A percentile compares a stretch with the other conserved stretches of the same genome.
These are phyloP conservation scores for Xylaria venustula DNA, from an alignment of 495 filamentous ascomycete genomes.

Conservation along the genomic window DNA sequence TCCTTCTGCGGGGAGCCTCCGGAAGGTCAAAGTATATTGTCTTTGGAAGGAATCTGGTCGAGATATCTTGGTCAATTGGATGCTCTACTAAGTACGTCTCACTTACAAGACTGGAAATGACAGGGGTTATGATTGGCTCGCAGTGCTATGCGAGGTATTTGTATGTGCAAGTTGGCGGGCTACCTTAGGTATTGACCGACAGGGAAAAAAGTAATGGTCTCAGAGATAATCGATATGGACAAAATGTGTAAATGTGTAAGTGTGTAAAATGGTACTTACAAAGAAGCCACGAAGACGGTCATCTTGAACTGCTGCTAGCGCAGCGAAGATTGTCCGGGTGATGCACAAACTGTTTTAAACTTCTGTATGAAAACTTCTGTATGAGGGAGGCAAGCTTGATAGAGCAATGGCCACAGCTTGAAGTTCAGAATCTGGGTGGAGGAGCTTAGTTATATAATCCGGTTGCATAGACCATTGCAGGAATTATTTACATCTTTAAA, in stretches of 20 bases:
- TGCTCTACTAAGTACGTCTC: not conserved
- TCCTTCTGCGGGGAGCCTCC: slow-evolving; percentile 24
- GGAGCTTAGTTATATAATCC: too few species aligned
- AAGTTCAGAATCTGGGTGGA: not conserved
- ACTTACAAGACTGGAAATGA: not conserved
- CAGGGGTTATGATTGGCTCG: not conserved
- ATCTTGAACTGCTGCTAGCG: slow-evolving; percentile 47
- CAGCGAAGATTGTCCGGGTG: not conserved
- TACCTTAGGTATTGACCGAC: not conserved
- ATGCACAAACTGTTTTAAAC: not conserved
- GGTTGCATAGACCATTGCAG: too few species aligned
- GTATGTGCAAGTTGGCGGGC: too few species aligned
- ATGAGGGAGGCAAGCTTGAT: slow-evolving; percentile 2
- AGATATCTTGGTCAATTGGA: not conserved
- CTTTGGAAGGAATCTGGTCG: slow-evolving; percentile 77
- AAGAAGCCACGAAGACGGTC: slow-evolving; percentile 81
- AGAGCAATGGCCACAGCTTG: not conserved
- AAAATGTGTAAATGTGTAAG: too few species aligned
- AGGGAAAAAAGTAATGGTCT: not conserved
- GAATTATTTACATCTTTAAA: too few species aligned
- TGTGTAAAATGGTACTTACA: too few species aligned
- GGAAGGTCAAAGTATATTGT: slow-evolving; percentile 73
- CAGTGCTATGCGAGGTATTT: not conserved
- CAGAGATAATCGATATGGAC: not conserved
- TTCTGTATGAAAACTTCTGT: too few species aligned